Evolutionary conservation across 352 stramenopile genomes (phyloP).

Genomic region (Saprolegnia diclina): DNA sequence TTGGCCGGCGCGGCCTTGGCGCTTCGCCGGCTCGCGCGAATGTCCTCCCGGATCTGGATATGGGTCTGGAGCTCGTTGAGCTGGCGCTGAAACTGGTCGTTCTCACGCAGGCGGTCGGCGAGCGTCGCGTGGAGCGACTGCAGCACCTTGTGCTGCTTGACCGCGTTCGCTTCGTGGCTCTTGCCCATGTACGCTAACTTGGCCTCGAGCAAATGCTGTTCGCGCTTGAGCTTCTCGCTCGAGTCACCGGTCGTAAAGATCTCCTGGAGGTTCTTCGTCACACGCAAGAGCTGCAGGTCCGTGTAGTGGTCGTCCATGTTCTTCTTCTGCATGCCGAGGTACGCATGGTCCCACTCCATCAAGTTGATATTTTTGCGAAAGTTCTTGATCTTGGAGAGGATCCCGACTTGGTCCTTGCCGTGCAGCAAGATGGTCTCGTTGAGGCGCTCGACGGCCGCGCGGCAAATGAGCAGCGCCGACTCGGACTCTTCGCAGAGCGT

Average conservation of each 20-base stretch:
- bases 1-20: background rate
- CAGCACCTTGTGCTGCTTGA: slow-evolving; percentile 54
- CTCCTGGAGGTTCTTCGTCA: slow-evolving; percentile 91
- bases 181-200: slow-evolving; percentile 62
- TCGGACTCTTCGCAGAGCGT: slow-evolving; percentile 33
- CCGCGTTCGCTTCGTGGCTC: slow-evolving; percentile 51
- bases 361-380: slow-evolving; percentile 93
- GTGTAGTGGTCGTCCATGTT: slow-evolving; percentile 90
- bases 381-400: slow-evolving; percentile 87
- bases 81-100: slow-evolving; percentile 70
- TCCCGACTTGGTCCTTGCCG: slow-evolving; percentile 78
- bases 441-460: slow-evolving; percentile 69
- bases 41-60: slow-evolving; percentile 85
- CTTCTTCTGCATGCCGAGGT: slow-evolving; percentile 68
- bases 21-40: slow-evolving; percentile 64
- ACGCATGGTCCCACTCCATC: slow-evolving; percentile 89
- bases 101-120: slow-evolving; percentile 69
- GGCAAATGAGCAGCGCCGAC: slow-evolving; percentile 69
- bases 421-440: slow-evolving; percentile 85
- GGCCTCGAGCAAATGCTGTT: slow-evolving; percentile 59
- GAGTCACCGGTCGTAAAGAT: slow-evolving; percentile 83
- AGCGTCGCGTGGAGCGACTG: slow-evolving; percentile 54
- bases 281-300: slow-evolving; percentile 88
- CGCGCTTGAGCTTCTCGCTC: slow-evolving; percentile 68
- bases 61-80: slow-evolving; percentile 68